phyloP scores from a whole-genome alignment of 192 early-diverging fungal species.

The Thamnidium elegans region DNA sequence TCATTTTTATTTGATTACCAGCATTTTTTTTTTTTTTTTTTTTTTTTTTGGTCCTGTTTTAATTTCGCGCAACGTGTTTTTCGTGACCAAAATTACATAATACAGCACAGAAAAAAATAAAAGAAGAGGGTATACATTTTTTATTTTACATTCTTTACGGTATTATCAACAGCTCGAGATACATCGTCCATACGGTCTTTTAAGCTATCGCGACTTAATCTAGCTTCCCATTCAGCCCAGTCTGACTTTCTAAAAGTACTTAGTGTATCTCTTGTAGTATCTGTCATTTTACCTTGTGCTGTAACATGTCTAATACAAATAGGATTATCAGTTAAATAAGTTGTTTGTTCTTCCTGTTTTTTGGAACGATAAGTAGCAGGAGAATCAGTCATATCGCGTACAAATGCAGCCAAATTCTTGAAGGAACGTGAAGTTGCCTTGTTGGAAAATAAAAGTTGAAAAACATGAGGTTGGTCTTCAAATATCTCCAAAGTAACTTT shows the following conservation, averaged over 20 bases:
- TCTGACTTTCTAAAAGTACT: neutral
- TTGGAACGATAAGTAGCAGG: neutral
- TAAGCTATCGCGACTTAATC: conserved; percentile 4
- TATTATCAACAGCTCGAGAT: neutral
- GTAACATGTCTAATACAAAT: neutral
- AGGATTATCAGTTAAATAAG: neutral
- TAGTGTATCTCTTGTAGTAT: neutral
- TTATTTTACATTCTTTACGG: neutral
- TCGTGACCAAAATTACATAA: too few species aligned
- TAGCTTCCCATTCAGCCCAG: conserved; percentile 9
- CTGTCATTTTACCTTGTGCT: conserved; percentile 2
- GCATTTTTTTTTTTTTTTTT: neutral
- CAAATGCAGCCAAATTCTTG: conserved; percentile 19
- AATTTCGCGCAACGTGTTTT: too few species aligned
- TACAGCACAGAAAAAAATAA: too few species aligned
- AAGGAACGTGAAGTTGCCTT: conserved; percentile 12
- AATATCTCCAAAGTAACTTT: conserved; percentile 42
- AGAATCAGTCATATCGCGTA: neutral
- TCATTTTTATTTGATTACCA: conserved; percentile 8
- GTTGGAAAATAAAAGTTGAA: conserved; percentile 32
- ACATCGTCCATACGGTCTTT: conserved; percentile 10
- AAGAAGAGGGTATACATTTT: neutral
- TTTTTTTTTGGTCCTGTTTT: too few species aligned
- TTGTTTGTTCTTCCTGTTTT: neutral
- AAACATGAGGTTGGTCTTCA: conserved; percentile 54